Percentiles rank a stretch among this genome's conserved stretches.
Conservation (phyloP, 2,329 filamentous ascomycete species). For the Ophiocordyceps camponoti-leonardi region DNA sequence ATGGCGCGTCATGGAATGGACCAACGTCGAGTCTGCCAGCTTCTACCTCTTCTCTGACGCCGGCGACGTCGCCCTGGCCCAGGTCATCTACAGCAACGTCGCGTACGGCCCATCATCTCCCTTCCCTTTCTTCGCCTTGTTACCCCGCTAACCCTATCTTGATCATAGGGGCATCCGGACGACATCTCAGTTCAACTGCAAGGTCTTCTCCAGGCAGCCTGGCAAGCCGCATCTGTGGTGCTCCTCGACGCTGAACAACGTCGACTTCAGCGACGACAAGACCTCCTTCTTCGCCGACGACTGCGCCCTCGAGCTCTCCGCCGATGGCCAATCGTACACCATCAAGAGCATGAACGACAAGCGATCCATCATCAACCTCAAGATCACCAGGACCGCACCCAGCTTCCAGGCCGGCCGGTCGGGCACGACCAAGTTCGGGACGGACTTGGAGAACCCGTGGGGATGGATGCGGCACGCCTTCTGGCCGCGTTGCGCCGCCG, state of each 20-base stretch:
- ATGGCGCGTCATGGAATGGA: slow-evolving; percentile 69
- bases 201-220: slow-evolving; percentile 66
- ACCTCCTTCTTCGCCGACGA: slow-evolving; percentile 73
- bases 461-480: slow-evolving; percentile 83
- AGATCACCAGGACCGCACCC: slow-evolving; percentile 56
- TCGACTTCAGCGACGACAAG: slow-evolving; percentile 72
- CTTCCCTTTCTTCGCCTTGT: neutral
- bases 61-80: slow-evolving; percentile 61
- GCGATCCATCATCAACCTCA: slow-evolving; percentile 69
- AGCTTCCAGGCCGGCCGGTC: slow-evolving; percentile 75
- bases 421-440: slow-evolving; percentile 72
- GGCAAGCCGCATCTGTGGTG: slow-evolving; percentile 68
- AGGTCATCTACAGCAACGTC: slow-evolving; percentile 97
- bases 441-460: slow-evolving; percentile 75
- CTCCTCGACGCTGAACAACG: slow-evolving; percentile 60
- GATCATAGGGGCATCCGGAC: slow-evolving; percentile 61
- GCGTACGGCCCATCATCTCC: slow-evolving; percentile 39
- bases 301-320: slow-evolving; percentile 69
- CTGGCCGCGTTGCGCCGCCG: slow-evolving; percentile 73
- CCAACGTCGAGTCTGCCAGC: slow-evolving; percentile 83
- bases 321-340: slow-evolving; percentile 65
- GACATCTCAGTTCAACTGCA: slow-evolving; percentile 86
- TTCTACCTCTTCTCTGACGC: slow-evolving; percentile 79
- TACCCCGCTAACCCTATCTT: neutral
- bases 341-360: slow-evolving; percentile 84